Evolutionary conservation across 2,329 filamentous ascomycete genomes (phyloP).

Genomic region (Paracorniculantispora psalliotae): DNA sequence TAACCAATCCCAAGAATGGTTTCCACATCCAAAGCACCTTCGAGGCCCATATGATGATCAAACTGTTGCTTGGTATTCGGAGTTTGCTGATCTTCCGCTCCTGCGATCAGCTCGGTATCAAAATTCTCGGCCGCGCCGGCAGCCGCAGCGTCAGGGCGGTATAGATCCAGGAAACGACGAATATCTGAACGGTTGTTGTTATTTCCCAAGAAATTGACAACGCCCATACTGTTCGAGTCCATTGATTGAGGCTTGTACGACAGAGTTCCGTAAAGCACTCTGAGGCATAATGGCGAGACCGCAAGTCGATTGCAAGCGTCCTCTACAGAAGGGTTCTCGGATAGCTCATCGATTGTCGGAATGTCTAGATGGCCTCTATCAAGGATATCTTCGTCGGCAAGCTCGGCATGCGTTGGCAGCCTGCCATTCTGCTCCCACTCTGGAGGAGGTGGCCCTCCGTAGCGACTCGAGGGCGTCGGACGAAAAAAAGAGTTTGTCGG

Average conservation of each 20-base stretch:
- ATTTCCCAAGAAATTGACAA: conserved; percentile 14
- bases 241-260: conserved; percentile 3
- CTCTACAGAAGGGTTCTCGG: neutral
- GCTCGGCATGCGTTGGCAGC: conserved; percentile 6
- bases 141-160: neutral
- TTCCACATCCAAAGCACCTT: conserved; percentile 7
- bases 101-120: neutral
- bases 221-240: conserved; percentile 9
- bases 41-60: conserved; percentile 1
- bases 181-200: conserved; percentile 15
- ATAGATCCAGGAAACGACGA: neutral
- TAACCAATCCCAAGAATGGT: conserved; percentile 10
- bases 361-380: conserved; percentile 9
- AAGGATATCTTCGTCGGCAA: conserved; percentile 4
- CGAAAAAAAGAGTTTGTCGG: conserved; percentile 9
- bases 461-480: neutral
- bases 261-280: conserved; percentile 11
- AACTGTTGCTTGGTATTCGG: conserved; percentile 12
- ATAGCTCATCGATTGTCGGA: conserved; percentile 2
- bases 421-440: conserved; percentile 8
- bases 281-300: conserved; percentile 11
- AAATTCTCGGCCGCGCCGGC: conserved; percentile 4
- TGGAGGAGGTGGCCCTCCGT: conserved; percentile 9
- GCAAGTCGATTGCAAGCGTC: conserved; percentile 13
- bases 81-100: conserved; percentile 5